Conservation (phyloP, 495 filamentous ascomycete genomes). For the Penicillium goetzii region DNA sequence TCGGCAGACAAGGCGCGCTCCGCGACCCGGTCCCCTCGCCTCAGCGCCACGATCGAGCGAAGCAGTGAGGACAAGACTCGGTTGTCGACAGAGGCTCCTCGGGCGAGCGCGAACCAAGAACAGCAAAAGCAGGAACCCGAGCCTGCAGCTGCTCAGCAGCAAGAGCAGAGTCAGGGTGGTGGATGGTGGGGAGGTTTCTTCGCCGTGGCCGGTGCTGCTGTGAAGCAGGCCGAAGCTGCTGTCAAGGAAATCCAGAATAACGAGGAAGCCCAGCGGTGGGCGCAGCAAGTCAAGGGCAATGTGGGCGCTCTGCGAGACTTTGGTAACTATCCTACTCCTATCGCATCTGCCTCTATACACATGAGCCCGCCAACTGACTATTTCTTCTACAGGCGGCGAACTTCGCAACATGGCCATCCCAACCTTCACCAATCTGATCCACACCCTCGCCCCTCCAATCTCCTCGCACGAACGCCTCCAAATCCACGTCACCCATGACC, state of each 20-base stretch:
- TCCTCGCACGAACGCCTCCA: constrained; percentile 96
- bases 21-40: constrained; percentile 59
- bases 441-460: constrained; percentile 94
- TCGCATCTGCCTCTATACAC: background rate
- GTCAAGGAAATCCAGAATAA: constrained; percentile 96
- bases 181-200: constrained; percentile 94
- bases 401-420: constrained; percentile 86
- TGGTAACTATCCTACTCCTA: constrained; percentile 57
- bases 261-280: constrained; percentile 95
- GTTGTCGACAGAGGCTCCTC: constrained; percentile 77
- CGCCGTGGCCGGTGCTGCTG: constrained; percentile 69
- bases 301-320: constrained; percentile 79
- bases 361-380: constrained; percentile 19
- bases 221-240: constrained; percentile 91
- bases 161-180: constrained; percentile 51
- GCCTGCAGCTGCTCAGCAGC: constrained; percentile 37
- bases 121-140: constrained; percentile 41
- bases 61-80: constrained; percentile 67
- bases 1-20: constrained; percentile 57
- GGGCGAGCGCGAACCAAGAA: constrained; percentile 55
- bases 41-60: constrained; percentile 58
- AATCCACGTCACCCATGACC: constrained; percentile 96
- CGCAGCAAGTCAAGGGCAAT: constrained; percentile 90
- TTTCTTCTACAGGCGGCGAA: constrained; percentile 70
- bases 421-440: constrained; percentile 91